Conservation (phyloP, 768 basidiomycete genomes). For the Podaxis pistillaris region DNA sequence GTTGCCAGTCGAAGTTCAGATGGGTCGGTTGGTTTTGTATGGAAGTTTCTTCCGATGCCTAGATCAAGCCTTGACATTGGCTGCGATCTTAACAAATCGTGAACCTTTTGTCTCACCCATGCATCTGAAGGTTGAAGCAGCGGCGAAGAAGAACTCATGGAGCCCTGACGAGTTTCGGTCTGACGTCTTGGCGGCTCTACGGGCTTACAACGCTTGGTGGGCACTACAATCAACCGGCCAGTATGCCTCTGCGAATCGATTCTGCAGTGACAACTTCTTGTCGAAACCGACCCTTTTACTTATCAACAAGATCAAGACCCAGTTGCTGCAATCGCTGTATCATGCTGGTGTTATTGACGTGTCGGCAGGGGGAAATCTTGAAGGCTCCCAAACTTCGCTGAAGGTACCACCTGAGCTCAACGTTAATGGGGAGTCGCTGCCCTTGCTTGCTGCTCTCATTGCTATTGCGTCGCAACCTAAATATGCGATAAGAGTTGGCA, state of each 20-base stretch:
- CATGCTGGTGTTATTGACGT: conserved; percentile 81
- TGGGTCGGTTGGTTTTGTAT: conserved; percentile 86
- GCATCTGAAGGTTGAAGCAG: conserved; percentile 69
- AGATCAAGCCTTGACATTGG: conserved; percentile 82
- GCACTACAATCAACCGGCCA: conserved; percentile 64
- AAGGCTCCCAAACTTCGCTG: conserved; percentile 20
- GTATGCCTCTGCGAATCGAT: conserved; percentile 64
- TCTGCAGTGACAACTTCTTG: conserved; percentile 85
- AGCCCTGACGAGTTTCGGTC: conserved; percentile 77
- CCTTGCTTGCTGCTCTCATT: conserved; percentile 80
- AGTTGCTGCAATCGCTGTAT: conserved; percentile 75
- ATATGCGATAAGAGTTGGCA: conserved; percentile 77
- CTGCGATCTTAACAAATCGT: conserved; percentile 87
- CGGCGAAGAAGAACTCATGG: conserved; percentile 75
- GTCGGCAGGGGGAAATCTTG: conserved; percentile 61
- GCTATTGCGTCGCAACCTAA: conserved; percentile 87
- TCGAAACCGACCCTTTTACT: conserved; percentile 79
- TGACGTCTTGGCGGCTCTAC: conserved; percentile 75
- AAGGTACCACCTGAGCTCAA: conserved; percentile 68
- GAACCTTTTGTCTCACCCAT: conserved; percentile 89
- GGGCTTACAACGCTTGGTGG: conserved; percentile 85
- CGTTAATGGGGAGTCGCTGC: conserved; percentile 66
- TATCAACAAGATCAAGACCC: conserved; percentile 78
- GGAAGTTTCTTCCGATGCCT: conserved; percentile 93
- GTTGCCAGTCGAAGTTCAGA: conserved; percentile 84